A percentile compares a stretch with the other conserved stretches of the same genome.
These are phyloP conservation scores for Pseudogymnoascus sp. DNA, from an alignment of 2,329 filamentous ascomycete species.

Conservation along the genomic window DNA sequence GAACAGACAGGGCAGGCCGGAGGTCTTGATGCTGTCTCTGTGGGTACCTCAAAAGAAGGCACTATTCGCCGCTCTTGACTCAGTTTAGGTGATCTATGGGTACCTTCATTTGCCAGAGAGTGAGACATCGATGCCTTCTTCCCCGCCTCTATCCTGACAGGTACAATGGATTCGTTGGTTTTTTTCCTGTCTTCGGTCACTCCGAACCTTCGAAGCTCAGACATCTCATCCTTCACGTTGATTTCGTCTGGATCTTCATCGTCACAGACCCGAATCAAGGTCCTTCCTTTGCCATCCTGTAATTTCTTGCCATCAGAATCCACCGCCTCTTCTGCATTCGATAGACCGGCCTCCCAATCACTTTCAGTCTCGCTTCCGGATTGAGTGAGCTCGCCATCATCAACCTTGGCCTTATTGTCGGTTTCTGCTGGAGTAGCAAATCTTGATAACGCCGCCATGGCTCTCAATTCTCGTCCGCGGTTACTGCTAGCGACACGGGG, in stretches of 20 bases:
- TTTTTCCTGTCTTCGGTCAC: conserved; percentile 15
- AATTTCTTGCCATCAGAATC: conserved; percentile 58
- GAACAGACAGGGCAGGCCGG: conserved; percentile 57
- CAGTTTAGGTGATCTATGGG: not conserved
- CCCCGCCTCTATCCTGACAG: not conserved
- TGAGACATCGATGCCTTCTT: not conserved
- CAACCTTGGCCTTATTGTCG: conserved; percentile 22
- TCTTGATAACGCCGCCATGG: conserved; percentile 51
- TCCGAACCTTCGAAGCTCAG: conserved; percentile 45
- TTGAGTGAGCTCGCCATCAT: conserved; percentile 30
- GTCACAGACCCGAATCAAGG: conserved; percentile 67
- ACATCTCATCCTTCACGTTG: conserved; percentile 53
- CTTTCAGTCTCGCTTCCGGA: conserved; percentile 37
- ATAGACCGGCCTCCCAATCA: conserved; percentile 31
- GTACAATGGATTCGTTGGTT: not conserved
- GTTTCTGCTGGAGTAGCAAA: conserved; percentile 39
- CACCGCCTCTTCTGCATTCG: conserved; percentile 43
- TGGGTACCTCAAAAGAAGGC: not conserved
- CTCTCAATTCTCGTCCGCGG: conserved; percentile 50
- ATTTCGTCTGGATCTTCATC: conserved; percentile 55
- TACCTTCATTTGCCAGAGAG: not conserved
- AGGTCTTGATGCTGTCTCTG: not conserved
- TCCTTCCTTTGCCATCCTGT: conserved; percentile 56
- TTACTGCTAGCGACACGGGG: conserved; percentile 52
- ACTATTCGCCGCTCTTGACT: not conserved